Base-by-base conservation (phyloP, 257 asterid species). In the Nicotiana tabacum region DNA sequence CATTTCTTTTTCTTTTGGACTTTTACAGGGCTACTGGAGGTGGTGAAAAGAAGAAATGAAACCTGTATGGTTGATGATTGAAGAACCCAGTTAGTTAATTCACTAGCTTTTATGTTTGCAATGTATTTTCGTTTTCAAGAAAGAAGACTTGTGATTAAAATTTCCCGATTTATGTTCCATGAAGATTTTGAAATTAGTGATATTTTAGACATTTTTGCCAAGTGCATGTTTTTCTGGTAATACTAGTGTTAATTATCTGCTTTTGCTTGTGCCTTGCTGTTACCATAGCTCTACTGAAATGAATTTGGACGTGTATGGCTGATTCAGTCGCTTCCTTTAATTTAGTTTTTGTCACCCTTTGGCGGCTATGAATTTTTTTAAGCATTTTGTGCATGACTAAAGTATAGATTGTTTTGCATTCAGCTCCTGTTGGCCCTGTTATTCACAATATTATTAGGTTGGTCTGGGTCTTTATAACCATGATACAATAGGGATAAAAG, bases 31-130 rank as follows among this genome's bases (percentile, higher is more conserved):
- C 78, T 24, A 48, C 88, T 78, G 88, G 88, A 32, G 88, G 82
- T 61, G 83, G 83, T 77, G 88, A 85, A 9, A 78, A 85, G 85
- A 85, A 82, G 85, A 85, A 85, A 82, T 85, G 76, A 83, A 10
- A 9, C 46, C 9, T 51, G 62, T 27, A 51, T 29, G 9, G 2
- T 29, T 76, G 80, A 76, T 51, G 29, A 51, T 76, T 51, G 64
- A 53, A 76, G 64, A 60, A 76, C 43, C 62, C 65, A 76, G 17
- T 27, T 74, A 27, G 62, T 51, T 76, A 51, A 76, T 51, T 76
- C 46, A 29, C 80, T 58, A 51, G 46, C 80, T 51, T 76, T 76
- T 51, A 51, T 37, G 30, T 74, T 48, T 27, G 5, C 29, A 8
- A 76, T 51, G 80, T 76, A 51, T 18, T 76, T 76, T 6, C 2